Conservation (phyloP, 768 basidiomycete species). For the Nidula microcarpa region DNA sequence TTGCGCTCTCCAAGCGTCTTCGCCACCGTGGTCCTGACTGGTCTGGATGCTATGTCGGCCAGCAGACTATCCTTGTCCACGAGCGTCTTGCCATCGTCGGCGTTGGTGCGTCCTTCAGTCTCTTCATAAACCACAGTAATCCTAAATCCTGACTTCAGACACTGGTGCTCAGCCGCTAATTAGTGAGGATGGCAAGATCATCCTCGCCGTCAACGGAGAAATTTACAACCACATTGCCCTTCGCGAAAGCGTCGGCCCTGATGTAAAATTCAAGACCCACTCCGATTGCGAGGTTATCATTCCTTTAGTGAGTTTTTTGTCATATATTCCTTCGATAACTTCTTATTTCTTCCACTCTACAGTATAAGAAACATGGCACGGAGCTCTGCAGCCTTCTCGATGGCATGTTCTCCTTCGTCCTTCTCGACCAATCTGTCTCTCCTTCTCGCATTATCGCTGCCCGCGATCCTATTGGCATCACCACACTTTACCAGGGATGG, state of each 20-base stretch:
- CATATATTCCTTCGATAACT: not conserved
- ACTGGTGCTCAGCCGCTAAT: constrained; percentile 94
- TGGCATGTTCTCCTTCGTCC: constrained; percentile 98
- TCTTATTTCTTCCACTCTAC: not conserved
- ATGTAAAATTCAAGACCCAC: constrained; percentile 88
- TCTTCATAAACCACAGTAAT: not conserved
- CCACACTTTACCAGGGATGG: constrained; percentile 98
- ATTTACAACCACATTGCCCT: constrained; percentile 96
- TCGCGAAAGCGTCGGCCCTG: constrained; percentile 58
- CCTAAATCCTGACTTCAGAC: constrained; percentile 43
- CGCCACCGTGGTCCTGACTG: constrained; percentile 97
- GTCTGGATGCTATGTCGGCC: constrained; percentile 92
- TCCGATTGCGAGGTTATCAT: constrained; percentile 98
- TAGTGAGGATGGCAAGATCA: constrained; percentile 78
- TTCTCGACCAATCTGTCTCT: constrained; percentile 88
- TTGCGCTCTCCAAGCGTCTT: constrained; percentile 85
- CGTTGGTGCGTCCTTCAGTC: constrained; percentile 62
- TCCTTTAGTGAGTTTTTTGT: constrained; percentile 61
- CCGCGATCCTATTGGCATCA: constrained; percentile 96
- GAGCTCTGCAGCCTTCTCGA: constrained; percentile 80
- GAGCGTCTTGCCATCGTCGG: constrained; percentile 98
- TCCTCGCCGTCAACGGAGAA: constrained; percentile 95
- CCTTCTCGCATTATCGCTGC: constrained; percentile 93
- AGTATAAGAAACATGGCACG: constrained; percentile 86
- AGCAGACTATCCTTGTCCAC: constrained; percentile 81